Evolutionary conservation across 164 flowering plant genomes (phyloP), one percentile per base, ranked within the genome.

Genomic region (Buxus sempervirens): DNA sequence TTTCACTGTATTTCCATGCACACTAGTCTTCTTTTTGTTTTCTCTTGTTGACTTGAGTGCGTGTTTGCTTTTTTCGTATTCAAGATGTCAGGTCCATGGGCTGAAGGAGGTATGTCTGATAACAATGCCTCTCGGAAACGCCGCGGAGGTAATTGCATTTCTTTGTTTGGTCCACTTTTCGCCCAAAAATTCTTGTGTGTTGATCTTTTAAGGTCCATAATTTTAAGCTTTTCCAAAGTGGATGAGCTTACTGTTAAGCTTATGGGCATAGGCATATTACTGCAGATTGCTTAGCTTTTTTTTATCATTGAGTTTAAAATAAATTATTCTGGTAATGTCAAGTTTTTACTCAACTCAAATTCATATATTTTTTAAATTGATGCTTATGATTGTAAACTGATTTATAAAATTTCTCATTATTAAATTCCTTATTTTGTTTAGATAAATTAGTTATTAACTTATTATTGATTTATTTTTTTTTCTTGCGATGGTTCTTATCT

Each of bases 61-160:
- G 24, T 42, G 45, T 45, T 66, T 67, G 63, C 19, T 62, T 73
- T 62, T 73, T 68, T 66, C 58, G 62, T 62, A 48, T 20, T 73
- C 62, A 58, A 78, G 81, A 65, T 69, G 62, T 65, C 76, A n/a
- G 81, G 76, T 64, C 75, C 76, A 41, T 82, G 77, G 78, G 61
- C 78, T 60, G 79, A 66, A 54, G 78, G 72, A 68, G 74, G 64
- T 53, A 24, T 72, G 59, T 70, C 83, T 64, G 81, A 82, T 71
- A 77, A 73, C 64, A 74, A 66, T 69, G 75, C 81, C 60, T 82
- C 83, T 48, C 72, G 83, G 36, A 82, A 82, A 64, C 85, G 85
- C 48, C 85, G 85, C 65, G 85, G 83, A 73, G 85, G 85, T 82
- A 60, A 66, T 64, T 70, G 58, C 64, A 54, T 66, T 58, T 42